phyloP scores from a whole-genome alignment of 2,329 filamentous ascomycete genomes.

The Pestalotiopsis sp. region DNA sequence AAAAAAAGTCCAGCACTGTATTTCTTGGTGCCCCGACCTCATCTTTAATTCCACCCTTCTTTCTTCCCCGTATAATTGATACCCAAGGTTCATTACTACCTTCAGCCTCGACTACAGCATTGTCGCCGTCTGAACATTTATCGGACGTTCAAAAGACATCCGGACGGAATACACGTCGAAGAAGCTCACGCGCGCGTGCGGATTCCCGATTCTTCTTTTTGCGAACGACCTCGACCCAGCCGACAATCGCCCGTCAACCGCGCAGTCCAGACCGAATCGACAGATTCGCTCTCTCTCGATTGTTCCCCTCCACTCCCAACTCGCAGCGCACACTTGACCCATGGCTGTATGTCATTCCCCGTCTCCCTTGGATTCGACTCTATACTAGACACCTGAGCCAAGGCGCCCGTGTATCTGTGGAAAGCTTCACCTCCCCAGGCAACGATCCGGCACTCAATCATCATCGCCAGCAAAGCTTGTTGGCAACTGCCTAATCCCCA shows the following conservation, averaged over 20 bases:
- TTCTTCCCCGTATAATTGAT: constrained; percentile 4
- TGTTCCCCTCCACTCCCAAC: not conserved
- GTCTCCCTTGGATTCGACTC: not conserved
- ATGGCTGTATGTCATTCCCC: constrained; percentile 16
- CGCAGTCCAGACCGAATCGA: not conserved
- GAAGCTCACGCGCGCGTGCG: constrained; percentile 5
- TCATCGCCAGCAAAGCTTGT: not conserved
- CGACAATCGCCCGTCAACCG: not conserved
- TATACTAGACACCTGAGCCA: not conserved
- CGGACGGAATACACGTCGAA: not conserved
- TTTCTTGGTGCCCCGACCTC: not conserved
- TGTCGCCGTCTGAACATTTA: not conserved
- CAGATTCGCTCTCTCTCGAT: not conserved
- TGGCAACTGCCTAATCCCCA: not conserved
- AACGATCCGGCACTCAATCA: not conserved
- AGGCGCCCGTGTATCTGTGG: not conserved
- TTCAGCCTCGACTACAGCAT: not conserved
- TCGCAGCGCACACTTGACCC: constrained; percentile 10
- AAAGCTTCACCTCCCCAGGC: constrained; percentile 6
- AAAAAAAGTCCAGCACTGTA: not conserved
- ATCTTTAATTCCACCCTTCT: constrained; percentile 1
- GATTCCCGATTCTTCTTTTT: not conserved
- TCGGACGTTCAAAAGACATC: not conserved
- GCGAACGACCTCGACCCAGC: not conserved
- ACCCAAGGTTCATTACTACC: constrained; percentile 1